phyloP scores from a whole-genome alignment of 495 filamentous ascomycete species.

The Annulohypoxylon moriforme region DNA sequence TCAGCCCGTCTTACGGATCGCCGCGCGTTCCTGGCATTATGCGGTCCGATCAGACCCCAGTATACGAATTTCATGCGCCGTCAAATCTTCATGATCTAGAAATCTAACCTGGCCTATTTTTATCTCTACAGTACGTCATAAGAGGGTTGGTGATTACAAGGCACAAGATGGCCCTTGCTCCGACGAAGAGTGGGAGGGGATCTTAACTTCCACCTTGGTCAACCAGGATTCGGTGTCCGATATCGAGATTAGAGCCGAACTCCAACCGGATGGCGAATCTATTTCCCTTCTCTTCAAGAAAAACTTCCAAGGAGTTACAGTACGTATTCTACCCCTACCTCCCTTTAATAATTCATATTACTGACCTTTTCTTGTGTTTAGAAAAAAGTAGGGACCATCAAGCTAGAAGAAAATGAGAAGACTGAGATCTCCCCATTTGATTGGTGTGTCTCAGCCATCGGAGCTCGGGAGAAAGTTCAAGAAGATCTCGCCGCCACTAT shows the following conservation, averaged over 20 bases:
- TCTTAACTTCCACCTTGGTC: constrained; percentile 54
- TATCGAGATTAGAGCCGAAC: constrained; percentile 57
- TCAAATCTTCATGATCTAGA: constrained; percentile 9
- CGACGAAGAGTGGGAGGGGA: constrained; percentile 58
- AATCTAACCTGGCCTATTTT: constrained; percentile 31
- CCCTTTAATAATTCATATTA: not conserved
- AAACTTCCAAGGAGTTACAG: constrained; percentile 60
- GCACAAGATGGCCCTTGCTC: constrained; percentile 50
- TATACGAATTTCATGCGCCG: constrained; percentile 27
- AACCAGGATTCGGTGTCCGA: constrained; percentile 49
- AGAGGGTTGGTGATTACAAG: constrained; percentile 46
- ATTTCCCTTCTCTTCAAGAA: constrained; percentile 58
- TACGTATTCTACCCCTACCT: constrained; percentile 35
- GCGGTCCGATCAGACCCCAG: constrained; percentile 19
- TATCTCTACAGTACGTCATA: constrained; percentile 47
- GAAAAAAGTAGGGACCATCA: constrained; percentile 78
- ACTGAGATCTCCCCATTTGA: constrained; percentile 76
- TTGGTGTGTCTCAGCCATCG: constrained; percentile 68
- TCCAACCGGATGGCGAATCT: constrained; percentile 43
- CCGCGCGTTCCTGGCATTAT: constrained; percentile 1
- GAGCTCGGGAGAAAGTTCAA: constrained; percentile 45
- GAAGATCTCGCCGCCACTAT: constrained; percentile 58
- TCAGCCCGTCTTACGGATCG: not conserved
- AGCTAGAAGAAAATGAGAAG: constrained; percentile 69
- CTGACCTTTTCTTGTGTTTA: constrained; percentile 43